Evolutionary conservation across 2,329 filamentous ascomycete species (phyloP).

Genomic region (Exophiala xenobiotica): DNA sequence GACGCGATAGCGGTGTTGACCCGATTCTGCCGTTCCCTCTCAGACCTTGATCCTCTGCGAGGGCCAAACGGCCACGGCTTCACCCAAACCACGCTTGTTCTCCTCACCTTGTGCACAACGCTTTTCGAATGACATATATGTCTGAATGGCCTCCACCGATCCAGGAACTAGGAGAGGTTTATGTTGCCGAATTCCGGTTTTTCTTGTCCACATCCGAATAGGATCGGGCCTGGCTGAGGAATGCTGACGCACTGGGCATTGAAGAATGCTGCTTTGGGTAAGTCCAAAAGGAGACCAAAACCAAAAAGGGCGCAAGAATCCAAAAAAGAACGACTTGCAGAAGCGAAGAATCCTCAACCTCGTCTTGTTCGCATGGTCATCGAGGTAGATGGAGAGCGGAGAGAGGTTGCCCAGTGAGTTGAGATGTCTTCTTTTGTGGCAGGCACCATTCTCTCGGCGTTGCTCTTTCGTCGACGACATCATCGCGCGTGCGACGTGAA

Average conservation of each 20-base stretch:
- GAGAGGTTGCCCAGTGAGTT: background rate
- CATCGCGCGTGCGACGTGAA: background rate
- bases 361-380: background rate
- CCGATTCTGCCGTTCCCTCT: no score
- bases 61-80: background rate
- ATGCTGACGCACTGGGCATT: slow-evolving; percentile 23
- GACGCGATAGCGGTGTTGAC: background rate
- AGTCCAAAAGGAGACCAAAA: slow-evolving; percentile 21
- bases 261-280: slow-evolving; percentile 19
- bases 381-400: background rate
- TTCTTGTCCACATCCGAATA: slow-evolving; percentile 10
- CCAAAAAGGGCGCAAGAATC: slow-evolving; percentile 20
- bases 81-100: background rate
- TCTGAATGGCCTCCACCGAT: background rate
- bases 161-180: slow-evolving; percentile 11
- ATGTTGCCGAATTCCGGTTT: slow-evolving; percentile 12
- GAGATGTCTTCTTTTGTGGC: background rate
- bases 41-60: background rate
- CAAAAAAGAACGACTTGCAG: slow-evolving; percentile 28
- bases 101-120: background rate
- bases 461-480: background rate
- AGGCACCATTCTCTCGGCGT: background rate
- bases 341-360: slow-evolving; percentile 3
- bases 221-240: slow-evolving; percentile 22
- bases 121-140: background rate